Percentiles rank a stretch among this genome's conserved stretches.
These are phyloP conservation scores for Alternaria viburni DNA, from an alignment of 2,329 filamentous ascomycete genomes.

Conservation along the genomic window DNA sequence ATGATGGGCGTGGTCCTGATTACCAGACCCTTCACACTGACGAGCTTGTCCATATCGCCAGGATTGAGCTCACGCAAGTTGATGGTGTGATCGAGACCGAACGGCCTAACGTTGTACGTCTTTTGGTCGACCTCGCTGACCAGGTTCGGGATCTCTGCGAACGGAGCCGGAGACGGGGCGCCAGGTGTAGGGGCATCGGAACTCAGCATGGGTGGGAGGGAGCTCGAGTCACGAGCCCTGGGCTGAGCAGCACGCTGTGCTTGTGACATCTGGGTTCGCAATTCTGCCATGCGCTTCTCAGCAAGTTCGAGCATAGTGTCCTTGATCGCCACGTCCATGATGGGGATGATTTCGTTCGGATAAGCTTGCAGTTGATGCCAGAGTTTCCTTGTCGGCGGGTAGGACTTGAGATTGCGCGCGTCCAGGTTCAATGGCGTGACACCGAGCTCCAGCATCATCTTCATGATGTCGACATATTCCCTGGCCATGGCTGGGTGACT, in stretches of 20 bases:
- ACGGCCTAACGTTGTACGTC: constrained; percentile 86
- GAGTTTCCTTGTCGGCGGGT: constrained; percentile 88
- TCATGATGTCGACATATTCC: constrained; percentile 83
- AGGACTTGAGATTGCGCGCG: constrained; percentile 85
- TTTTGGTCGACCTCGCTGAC: constrained; percentile 78
- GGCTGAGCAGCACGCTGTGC: constrained; percentile 56
- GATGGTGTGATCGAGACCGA: constrained; percentile 82
- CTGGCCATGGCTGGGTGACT: constrained; percentile 75
- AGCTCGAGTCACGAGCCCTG: constrained; percentile 65
- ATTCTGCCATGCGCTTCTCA: constrained; percentile 75
- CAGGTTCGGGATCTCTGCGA: constrained; percentile 68
- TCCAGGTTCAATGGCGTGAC: constrained; percentile 87
- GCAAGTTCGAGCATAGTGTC: constrained; percentile 93
- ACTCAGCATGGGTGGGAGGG: constrained; percentile 77
- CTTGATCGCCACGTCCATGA: constrained; percentile 95
- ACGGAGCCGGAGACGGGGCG: constrained; percentile 39
- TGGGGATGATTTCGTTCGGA: constrained; percentile 91
- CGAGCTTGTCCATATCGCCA: constrained; percentile 94
- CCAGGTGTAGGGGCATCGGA: constrained; percentile 69
- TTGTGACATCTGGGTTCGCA: constrained; percentile 64
- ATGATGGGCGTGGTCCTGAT: constrained; percentile 96
- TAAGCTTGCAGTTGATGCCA: constrained; percentile 96
- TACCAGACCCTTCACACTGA: constrained; percentile 93
- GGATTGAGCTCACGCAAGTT: constrained; percentile 96
- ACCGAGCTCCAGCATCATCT: constrained; percentile 89